These are phyloP conservation scores for Carallia pectinifolia DNA, from an alignment of 345 rosid genomes.

Conservation along the genomic window DNA sequence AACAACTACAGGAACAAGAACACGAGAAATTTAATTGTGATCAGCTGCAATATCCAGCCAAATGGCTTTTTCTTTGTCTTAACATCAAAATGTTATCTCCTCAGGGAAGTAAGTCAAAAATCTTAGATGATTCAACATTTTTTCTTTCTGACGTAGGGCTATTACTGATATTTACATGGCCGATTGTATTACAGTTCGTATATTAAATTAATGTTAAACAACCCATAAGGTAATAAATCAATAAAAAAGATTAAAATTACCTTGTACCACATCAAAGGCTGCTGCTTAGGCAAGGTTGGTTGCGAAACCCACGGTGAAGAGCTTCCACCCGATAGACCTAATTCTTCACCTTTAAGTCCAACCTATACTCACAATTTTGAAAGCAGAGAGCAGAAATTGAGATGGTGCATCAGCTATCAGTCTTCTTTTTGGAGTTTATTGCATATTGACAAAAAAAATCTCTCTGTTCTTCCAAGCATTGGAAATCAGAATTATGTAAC, in stretches of 20 bases:
- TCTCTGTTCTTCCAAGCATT: too few relatives aligned
- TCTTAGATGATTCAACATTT: too few relatives aligned
- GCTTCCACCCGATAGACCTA: conserved; percentile 57
- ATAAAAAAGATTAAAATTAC: conserved; percentile 31
- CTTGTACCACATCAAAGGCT: conserved; percentile 94
- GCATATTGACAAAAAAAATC: too few relatives aligned
- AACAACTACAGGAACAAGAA: neutral
- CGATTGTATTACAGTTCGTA: too few relatives aligned
- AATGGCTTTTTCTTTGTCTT: neutral
- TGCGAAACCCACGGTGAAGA: conserved; percentile 69
- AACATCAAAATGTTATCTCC: neutral
- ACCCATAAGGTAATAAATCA: neutral
- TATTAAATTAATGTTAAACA: neutral
- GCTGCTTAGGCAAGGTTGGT: conserved; percentile 62
- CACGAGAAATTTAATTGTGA: neutral
- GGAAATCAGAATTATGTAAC: neutral
- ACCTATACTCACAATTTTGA: conserved; percentile 39
- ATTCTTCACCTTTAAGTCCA: conserved; percentile 88
- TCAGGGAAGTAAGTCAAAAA: too few relatives aligned
- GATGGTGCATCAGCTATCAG: neutral
- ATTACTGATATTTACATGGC: too few relatives aligned
- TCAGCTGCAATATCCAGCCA: neutral
- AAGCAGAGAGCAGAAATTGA: conserved; percentile 7
- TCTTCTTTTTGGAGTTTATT: neutral
- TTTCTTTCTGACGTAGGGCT: too few relatives aligned